Evolutionary conservation across 2,329 filamentous ascomycete genomes (phyloP), one percentile per base, ranked within the genome.

Genomic region (Fusarium circinatum): DNA sequence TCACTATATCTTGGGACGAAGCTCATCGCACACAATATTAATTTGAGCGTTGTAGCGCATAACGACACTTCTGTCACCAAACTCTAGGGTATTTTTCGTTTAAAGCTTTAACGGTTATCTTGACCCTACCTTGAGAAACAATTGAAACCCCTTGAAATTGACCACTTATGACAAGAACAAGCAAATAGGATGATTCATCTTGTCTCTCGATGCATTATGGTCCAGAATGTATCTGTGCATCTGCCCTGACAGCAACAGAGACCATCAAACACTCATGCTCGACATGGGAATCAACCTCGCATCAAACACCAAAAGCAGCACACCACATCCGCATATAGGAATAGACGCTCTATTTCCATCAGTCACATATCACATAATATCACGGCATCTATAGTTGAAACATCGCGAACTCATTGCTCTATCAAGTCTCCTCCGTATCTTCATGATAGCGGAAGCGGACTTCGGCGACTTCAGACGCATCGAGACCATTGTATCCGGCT

Each of bases 181-280:
- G 3, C 5, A 4, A 51, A 0, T 11, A 8, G 0, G 1, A 20
- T 20, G 30, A 2, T 2, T 34, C 3, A 1, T 0, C 1, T 10
- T 32, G 3, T 10, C 22, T 8, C 15, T 14, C 0, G 4, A 14
- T 2, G 11, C 5, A 1, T 34, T 4, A 10, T 34, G 14, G 22
- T 8, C n/a, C 13, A 3, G 4, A 28, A 6, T 7, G 22, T 10
- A 49, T 18, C 15, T 32, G 11, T 17, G 8, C 11, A 12, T 24
- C 22, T 20, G 8, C 6, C 8, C 3, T 18, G 8, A 7, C 11
- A 13, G 3, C 3, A 18, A 24, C 1, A 22, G 8, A 8, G 13
- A 47, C 4, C 7, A 4, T 20, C 4, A 0, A 28, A 15, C 5
- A 14, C 0, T 26, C 5, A 6, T 14, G 12, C 24, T 26, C 4